Percentiles rank a stretch among this genome's conserved stretches.
These are phyloP conservation scores for Strigomonas culicis DNA, from an alignment of 208 protist genomes.

Conservation along the genomic window DNA sequence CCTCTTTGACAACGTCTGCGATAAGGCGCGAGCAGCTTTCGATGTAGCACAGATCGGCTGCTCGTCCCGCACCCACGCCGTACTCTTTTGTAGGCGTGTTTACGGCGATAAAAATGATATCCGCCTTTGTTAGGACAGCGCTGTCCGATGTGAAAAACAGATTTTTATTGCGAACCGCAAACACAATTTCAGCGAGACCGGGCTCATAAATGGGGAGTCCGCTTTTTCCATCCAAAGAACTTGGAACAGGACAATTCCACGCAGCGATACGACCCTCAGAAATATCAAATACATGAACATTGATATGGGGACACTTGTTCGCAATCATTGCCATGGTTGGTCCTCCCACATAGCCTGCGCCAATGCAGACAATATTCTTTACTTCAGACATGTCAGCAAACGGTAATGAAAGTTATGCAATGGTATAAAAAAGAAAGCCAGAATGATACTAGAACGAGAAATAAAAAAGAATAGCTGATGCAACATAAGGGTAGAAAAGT, in stretches of 20 bases:
- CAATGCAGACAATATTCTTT: constrained; percentile 71
- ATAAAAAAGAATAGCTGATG: constrained; percentile 1
- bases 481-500: not conserved
- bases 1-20: constrained; percentile 31
- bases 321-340: constrained; percentile 97
- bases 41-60: constrained; percentile 89
- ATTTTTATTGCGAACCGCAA: constrained; percentile 70
- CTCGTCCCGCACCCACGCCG: constrained; percentile 88
- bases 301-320: constrained; percentile 88
- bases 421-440: not conserved
- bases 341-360: constrained; percentile 96
- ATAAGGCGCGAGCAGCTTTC: constrained; percentile 86
- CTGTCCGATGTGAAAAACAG: constrained; percentile 95
- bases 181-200: constrained; percentile 90
- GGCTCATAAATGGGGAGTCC: constrained; percentile 95
- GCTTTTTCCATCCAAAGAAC: constrained; percentile 14
- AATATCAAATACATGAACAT: constrained; percentile 92
- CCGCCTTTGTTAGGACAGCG: constrained; percentile 58
- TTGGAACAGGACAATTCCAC: constrained; percentile 86
- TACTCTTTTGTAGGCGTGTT: constrained; percentile 96
- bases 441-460: constrained; percentile 7
- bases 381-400: too few relatives aligned
- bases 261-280: constrained; percentile 83
- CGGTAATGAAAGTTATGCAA: too few relatives aligned
- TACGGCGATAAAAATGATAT: constrained; percentile 97